A percentile compares a stretch with the other conserved stretches of the same genome.
These are phyloP conservation scores for Alternaria triticina DNA, from an alignment of 2,329 filamentous ascomycete species.

Conservation along the genomic window DNA sequence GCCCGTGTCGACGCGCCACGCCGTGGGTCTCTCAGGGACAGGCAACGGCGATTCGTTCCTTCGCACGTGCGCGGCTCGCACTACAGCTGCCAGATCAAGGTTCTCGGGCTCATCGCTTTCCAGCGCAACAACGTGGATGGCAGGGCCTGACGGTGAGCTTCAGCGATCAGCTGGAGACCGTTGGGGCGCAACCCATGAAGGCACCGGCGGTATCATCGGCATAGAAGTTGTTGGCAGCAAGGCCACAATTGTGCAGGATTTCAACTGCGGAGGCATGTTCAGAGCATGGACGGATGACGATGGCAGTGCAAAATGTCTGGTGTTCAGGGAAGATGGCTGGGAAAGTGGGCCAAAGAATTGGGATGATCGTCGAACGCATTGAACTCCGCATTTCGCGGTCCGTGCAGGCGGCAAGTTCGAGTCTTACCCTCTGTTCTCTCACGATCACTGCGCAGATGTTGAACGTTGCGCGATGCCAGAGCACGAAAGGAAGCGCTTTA, in stretches of 20 bases:
- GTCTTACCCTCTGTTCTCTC: neutral
- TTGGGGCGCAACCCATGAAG: conserved; percentile 77
- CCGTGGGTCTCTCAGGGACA: conserved; percentile 73
- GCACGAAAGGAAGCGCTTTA: neutral
- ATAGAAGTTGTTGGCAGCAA: conserved; percentile 66
- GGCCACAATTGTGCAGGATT: conserved; percentile 73
- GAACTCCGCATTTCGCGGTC: neutral
- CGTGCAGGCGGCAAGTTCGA: neutral
- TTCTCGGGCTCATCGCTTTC: conserved; percentile 63
- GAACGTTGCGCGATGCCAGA: neutral
- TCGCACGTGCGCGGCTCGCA: conserved; percentile 72
- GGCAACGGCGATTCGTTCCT: conserved; percentile 92
- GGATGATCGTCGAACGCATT: neutral
- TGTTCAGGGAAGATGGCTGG: conserved; percentile 59
- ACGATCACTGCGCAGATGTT: neutral
- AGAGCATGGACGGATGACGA: conserved; percentile 74
- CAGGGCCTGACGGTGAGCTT: conserved; percentile 75
- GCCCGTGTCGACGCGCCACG: conserved; percentile 35
- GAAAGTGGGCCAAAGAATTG: conserved; percentile 27
- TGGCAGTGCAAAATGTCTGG: conserved; percentile 63
- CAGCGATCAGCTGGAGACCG: conserved; percentile 75
- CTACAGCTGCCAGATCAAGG: conserved; percentile 73
- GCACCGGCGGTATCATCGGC: conserved; percentile 85
- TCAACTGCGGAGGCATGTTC: conserved; percentile 89
- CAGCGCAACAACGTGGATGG: conserved; percentile 67